Conservation (phyloP, 106 monocot genomes). For the Dioscorea alata region DNA sequence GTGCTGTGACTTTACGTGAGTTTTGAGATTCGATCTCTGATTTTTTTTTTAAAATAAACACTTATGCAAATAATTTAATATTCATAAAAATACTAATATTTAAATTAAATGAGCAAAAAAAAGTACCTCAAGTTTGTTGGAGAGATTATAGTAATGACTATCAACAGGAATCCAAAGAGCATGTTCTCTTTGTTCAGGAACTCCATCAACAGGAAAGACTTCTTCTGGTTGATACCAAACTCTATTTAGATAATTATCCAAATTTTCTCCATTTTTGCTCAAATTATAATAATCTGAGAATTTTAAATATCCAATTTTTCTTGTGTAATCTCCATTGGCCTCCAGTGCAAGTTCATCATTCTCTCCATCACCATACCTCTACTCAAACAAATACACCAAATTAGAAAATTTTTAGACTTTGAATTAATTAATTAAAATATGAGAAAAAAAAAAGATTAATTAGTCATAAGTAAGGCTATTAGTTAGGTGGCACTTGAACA, state of each 20-base stretch:
- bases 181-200: constrained; percentile 39
- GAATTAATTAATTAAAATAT: too few species aligned
- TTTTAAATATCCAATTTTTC: constrained; percentile 30
- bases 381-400: not conserved
- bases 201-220: constrained; percentile 39
- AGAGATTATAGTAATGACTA: constrained; percentile 19
- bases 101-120: too few species aligned
- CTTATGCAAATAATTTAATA: too few species aligned
- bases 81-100: not conserved
- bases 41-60: too few species aligned
- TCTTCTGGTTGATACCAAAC: constrained; percentile 70
- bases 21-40: too few species aligned
- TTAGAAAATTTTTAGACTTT: too few species aligned
- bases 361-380: constrained; percentile 38
- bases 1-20: too few species aligned
- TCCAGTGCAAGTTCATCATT: constrained; percentile 41
- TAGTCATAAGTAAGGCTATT: too few species aligned
- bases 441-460: too few species aligned
- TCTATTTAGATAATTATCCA: constrained; percentile 27
- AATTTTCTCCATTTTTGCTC: not conserved
- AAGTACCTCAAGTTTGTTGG: constrained; percentile 25
- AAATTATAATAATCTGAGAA: constrained; percentile 29
- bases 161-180: constrained; percentile 47
- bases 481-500: too few species aligned
- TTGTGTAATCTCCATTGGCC: constrained; percentile 40